A percentile compares a stretch with the other conserved stretches of the same genome.
Evolutionary conservation across 1,284 basidiomycete species (phyloP).

Genomic region (Trametes polyzona): DNA sequence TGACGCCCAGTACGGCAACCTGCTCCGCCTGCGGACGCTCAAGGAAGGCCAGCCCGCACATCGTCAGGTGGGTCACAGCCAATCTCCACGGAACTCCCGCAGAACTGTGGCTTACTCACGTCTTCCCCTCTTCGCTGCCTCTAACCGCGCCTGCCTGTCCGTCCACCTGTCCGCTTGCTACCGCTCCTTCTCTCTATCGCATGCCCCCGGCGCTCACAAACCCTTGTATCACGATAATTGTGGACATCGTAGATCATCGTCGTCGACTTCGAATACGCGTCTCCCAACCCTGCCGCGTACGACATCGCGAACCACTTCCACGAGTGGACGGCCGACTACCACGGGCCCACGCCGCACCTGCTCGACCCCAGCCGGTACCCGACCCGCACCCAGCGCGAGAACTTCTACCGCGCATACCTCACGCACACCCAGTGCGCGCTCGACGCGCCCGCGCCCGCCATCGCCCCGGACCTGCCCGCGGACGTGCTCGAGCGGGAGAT

Average conservation of each 20-base stretch:
- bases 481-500: constrained; percentile 45
- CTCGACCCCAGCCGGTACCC: constrained; percentile 76
- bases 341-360: constrained; percentile 74
- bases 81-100: constrained; percentile 6
- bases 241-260: constrained; percentile 81
- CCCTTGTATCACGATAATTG: constrained; percentile 6
- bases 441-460: constrained; percentile 23
- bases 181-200: not conserved
- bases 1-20: constrained; percentile 92
- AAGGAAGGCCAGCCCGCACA: constrained; percentile 63
- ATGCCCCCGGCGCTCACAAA: constrained; percentile 3
- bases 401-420: constrained; percentile 87
- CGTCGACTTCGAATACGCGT: constrained; percentile 95
- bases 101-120: constrained; percentile 12
- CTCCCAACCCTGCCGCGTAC: constrained; percentile 86
- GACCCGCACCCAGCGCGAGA: constrained; percentile 67
- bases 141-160: too few species aligned
- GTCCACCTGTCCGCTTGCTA: too few species aligned
- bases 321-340: constrained; percentile 94
- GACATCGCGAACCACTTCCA: constrained; percentile 97
- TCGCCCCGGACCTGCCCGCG: constrained; percentile 30
- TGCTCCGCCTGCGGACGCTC: constrained; percentile 71
- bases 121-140: not conserved
- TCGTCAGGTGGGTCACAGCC: constrained; percentile 56
- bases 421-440: constrained; percentile 42